phyloP scores from a whole-genome alignment of 2,329 filamentous ascomycete genomes.

The Waltergamsia citrina region DNA sequence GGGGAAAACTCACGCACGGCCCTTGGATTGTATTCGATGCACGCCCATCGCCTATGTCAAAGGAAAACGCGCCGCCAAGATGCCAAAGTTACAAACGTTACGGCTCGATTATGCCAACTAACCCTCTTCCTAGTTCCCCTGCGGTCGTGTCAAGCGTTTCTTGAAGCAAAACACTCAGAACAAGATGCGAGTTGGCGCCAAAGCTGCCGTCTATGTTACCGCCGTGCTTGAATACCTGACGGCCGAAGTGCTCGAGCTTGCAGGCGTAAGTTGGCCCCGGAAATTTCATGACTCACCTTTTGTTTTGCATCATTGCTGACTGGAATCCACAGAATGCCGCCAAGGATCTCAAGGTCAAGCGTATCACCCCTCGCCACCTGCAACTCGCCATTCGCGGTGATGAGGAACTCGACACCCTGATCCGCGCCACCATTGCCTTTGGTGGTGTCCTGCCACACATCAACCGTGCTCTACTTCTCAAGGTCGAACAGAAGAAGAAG shows the following conservation, averaged over 20 bases:
- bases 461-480: slow-evolving; percentile 90
- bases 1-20: too few relatives aligned
- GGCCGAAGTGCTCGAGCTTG: slow-evolving; percentile 93
- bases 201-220: slow-evolving; percentile 96
- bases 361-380: slow-evolving; percentile 94
- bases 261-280: slow-evolving; percentile 55
- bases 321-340: slow-evolving; percentile 63
- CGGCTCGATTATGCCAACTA: slow-evolving; percentile 7
- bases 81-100: background rate
- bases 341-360: slow-evolving; percentile 99
- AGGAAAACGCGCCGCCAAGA: too few relatives aligned
- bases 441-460: slow-evolving; percentile 98
- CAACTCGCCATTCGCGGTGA: slow-evolving; percentile 98
- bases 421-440: slow-evolving; percentile 94
- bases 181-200: slow-evolving; percentile 98
- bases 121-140: slow-evolving; percentile 67
- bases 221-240: slow-evolving; percentile 97
- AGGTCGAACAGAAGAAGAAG: slow-evolving; percentile 98
- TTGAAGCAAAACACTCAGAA: slow-evolving; percentile 98
- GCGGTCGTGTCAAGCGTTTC: slow-evolving; percentile 99
- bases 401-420: slow-evolving; percentile 95
- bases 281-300: background rate
- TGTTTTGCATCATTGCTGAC: background rate
- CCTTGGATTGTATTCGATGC: too few relatives aligned
- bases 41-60: too few relatives aligned